These are phyloP conservation scores for Gastrodia elata DNA, from an alignment of 106 monocot genomes.

Conservation along the genomic window DNA sequence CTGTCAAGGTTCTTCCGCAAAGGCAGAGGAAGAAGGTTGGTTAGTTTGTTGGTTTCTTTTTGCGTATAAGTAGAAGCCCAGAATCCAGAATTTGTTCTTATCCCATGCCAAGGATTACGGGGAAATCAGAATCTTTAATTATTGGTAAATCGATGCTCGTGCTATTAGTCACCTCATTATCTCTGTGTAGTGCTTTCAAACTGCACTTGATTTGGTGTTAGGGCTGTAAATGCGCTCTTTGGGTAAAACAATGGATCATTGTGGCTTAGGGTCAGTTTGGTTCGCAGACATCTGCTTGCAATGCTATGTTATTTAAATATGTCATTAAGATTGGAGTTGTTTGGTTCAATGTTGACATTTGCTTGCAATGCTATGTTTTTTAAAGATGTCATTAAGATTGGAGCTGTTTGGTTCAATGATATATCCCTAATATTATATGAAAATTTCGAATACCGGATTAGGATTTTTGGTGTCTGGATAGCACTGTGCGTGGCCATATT, in stretches of 20 bases:
- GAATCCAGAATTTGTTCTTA: neutral
- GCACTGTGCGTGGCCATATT: too few relatives aligned
- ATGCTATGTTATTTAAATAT: too few relatives aligned
- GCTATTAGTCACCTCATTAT: neutral
- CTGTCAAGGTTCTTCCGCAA: constrained; percentile 48
- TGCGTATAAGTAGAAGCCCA: neutral
- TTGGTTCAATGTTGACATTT: too few relatives aligned
- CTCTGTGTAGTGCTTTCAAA: neutral
- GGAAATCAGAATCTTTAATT: neutral
- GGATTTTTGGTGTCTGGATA: too few relatives aligned
- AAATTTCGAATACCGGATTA: too few relatives aligned
- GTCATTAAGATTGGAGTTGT: too few relatives aligned
- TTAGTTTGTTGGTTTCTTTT: neutral
- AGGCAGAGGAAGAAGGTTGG: constrained; percentile 63
- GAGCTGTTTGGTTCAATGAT: too few relatives aligned
- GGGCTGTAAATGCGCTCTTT: neutral
- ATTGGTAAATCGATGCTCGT: neutral
- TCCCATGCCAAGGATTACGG: neutral
- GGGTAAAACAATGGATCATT: neutral
- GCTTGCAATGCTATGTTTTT: too few relatives aligned
- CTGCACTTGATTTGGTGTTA: neutral
- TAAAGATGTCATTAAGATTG: too few relatives aligned
- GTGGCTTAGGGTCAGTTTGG: neutral
- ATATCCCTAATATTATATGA: too few relatives aligned
- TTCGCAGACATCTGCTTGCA: too few relatives aligned